Evolutionary conservation across 2,329 filamentous ascomycete species (phyloP).

Genomic region (Xylaria multiplex): DNA sequence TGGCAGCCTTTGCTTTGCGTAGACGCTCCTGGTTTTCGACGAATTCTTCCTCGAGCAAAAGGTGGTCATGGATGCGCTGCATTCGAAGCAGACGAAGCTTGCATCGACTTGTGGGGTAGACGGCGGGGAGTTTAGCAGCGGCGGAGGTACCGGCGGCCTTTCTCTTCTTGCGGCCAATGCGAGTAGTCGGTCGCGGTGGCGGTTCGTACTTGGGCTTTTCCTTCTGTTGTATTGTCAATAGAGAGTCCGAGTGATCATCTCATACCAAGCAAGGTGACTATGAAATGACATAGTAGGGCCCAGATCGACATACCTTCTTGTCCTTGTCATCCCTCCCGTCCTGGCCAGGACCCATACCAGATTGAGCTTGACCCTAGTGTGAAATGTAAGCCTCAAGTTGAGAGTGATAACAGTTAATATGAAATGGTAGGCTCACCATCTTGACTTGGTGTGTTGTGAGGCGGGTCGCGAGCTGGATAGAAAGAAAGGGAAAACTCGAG

Average conservation of each 20-base stretch:
- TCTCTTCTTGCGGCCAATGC: constrained; percentile 98
- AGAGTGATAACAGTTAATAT: background rate
- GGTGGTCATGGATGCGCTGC: constrained; percentile 98
- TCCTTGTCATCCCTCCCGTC: constrained; percentile 88
- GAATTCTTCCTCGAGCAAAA: constrained; percentile 96
- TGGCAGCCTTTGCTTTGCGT: constrained; percentile 87
- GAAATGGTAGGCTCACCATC: constrained; percentile 41
- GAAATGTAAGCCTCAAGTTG: constrained; percentile 26
- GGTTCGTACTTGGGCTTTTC: constrained; percentile 99
- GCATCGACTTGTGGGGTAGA: constrained; percentile 96
- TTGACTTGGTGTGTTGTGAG: constrained; percentile 39
- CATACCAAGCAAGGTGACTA: background rate
- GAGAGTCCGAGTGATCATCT: background rate
- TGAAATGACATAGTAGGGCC: background rate
- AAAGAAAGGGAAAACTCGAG: constrained; percentile 4
- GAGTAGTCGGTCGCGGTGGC: constrained; percentile 93
- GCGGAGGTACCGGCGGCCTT: constrained; percentile 93
- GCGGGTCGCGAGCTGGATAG: constrained; percentile 26
- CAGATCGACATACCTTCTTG: constrained; percentile 82
- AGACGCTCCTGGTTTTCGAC: constrained; percentile 98
- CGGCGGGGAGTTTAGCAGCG: constrained; percentile 90
- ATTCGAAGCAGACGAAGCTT: constrained; percentile 96
- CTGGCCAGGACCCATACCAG: constrained; percentile 80
- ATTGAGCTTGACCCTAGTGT: constrained; percentile 82
- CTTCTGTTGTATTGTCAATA: constrained; percentile 69